Conservation (phyloP, 768 basidiomycete species). For the Piloderma croceum region DNA sequence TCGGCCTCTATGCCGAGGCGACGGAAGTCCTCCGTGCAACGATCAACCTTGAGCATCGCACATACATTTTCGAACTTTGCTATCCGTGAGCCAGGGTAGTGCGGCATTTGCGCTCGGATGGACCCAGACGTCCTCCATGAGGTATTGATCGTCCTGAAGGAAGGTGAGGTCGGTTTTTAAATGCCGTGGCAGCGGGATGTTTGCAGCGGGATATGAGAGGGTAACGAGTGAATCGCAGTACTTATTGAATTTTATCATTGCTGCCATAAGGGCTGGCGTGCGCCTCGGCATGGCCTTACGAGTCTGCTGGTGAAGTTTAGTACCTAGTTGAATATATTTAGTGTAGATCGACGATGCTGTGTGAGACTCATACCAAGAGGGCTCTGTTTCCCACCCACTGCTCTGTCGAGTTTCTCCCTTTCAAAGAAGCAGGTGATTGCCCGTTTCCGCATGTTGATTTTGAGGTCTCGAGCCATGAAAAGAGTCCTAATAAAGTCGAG, state of each 20-base stretch:
- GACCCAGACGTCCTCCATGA: slow-evolving; percentile 38
- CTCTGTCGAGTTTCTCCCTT: slow-evolving; percentile 31
- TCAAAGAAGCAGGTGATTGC: slow-evolving; percentile 32
- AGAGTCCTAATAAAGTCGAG: slow-evolving; percentile 27
- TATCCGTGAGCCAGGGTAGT: slow-evolving; percentile 30
- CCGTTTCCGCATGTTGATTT: slow-evolving; percentile 32
- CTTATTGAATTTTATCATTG: slow-evolving; percentile 26
- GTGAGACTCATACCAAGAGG: slow-evolving; percentile 24
- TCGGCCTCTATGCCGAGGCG: slow-evolving; percentile 24
- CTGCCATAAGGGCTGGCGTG: slow-evolving; percentile 22
- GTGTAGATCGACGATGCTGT: too few species aligned
- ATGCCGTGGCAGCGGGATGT: slow-evolving; percentile 27
- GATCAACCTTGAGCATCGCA: slow-evolving; percentile 21
- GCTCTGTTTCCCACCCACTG: slow-evolving; percentile 24
- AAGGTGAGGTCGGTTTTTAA: slow-evolving; percentile 26
- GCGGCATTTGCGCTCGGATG: slow-evolving; percentile 5
- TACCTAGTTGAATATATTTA: slow-evolving; percentile 21
- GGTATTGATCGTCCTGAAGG: slow-evolving; percentile 16
- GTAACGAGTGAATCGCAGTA: slow-evolving; percentile 21
- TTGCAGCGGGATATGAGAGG: slow-evolving; percentile 16
- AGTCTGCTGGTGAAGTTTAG: slow-evolving; percentile 30
- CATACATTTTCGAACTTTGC: slow-evolving; percentile 27
- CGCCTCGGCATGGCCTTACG: slow-evolving; percentile 26
- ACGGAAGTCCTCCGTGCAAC: slow-evolving; percentile 25
- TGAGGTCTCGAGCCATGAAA: slow-evolving; percentile 32